Base-by-base conservation (phyloP, 2,329 filamentous ascomycete species). In the Plenodomus tracheiphilus region DNA sequence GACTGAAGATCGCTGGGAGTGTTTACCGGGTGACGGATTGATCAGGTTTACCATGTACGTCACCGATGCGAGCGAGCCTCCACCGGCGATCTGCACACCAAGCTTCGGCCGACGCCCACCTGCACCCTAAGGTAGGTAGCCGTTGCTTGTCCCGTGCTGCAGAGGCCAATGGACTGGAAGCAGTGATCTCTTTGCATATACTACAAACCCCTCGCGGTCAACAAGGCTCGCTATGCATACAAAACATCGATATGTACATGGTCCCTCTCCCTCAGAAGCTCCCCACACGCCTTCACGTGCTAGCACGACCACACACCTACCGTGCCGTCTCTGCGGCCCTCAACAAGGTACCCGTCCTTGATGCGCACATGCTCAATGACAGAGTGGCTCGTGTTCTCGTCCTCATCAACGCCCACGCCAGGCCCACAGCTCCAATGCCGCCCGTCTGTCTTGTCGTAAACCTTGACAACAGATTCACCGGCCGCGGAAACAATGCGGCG, bases 381-480 rank as follows among this genome's bases (percentile, higher is more conserved):
- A 0, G 70, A 63, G 9, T 71, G 56, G 18, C 49, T 81, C 60
- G 83, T 85, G 11, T 81, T 84, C 47, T 85, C 81, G 43, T 88
- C 85, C 17, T 85, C 83, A 50, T 86, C 86, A 10, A 75, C 71
- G 2, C 80, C 81, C 40, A 88, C 84, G 30, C 92, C 93, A 2
- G 91, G 86, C 44, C 94, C 94, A 73, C 92, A 97, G 72, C 96
- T 91, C 94, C 94, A 99, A 73, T 97, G 94, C 53, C 90, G 81
- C 35, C 91, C 91, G 69, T 99, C 94, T 2, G 91, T 87, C 80
- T 97, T 97, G 77, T 99, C 94, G 76, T 97, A 99, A 51, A 99
- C 88, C 76, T 99, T 99, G 62, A 94, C 92, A 19, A 97, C 91
- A 65, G 91, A 86, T 73, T 97, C 94, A 36, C 92, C 89, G 0